These are phyloP conservation scores for Salinomyces thailandicus DNA, from an alignment of 2,329 filamentous ascomycete genomes.

Conservation along the genomic window DNA sequence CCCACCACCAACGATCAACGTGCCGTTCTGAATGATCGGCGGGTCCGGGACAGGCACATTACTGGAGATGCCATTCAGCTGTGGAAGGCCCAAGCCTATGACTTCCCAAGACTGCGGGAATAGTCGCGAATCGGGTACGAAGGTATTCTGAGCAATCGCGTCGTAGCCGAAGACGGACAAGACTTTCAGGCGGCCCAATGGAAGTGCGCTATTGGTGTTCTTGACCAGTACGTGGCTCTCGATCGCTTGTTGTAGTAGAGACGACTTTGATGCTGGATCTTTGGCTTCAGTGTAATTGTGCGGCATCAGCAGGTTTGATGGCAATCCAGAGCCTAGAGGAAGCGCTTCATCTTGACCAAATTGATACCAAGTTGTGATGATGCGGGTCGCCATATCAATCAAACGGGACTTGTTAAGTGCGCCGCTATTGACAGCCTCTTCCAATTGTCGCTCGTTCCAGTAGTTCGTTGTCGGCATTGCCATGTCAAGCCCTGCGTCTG, in stretches of 20 bases:
- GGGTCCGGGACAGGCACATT: conserved; percentile 18
- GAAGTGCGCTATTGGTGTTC: conserved; percentile 46
- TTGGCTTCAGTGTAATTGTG: conserved; percentile 47
- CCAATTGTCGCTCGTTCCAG: conserved; percentile 34
- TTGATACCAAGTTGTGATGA: conserved; percentile 47
- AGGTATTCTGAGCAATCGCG: conserved; percentile 26
- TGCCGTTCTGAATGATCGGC: conserved; percentile 21
- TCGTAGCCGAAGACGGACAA: conserved; percentile 55
- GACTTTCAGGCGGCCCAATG: conserved; percentile 40
- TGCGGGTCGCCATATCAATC: conserved; percentile 49
- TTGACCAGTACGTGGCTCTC: conserved; percentile 57
- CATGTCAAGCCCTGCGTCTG: conserved; percentile 57
- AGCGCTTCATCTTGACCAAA: conserved; percentile 41
- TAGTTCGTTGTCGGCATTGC: conserved; percentile 46
- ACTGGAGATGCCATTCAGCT: conserved; percentile 24
- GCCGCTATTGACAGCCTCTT: conserved; percentile 50
- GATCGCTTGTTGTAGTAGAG: conserved; percentile 47
- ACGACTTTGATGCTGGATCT: conserved; percentile 39
- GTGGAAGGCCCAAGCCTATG: conserved; percentile 12
- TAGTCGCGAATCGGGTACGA: conserved; percentile 13
- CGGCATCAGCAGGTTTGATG: conserved; percentile 37
- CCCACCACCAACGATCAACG: conserved; percentile 28
- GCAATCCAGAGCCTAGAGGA: conserved; percentile 40
- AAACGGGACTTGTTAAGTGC: conserved; percentile 46
- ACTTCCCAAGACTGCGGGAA: conserved; percentile 20